Evolutionary conservation across 352 stramenopile species (phyloP), one percentile per base, ranked within the genome.

Genomic region (Vaucheria bursata): DNA sequence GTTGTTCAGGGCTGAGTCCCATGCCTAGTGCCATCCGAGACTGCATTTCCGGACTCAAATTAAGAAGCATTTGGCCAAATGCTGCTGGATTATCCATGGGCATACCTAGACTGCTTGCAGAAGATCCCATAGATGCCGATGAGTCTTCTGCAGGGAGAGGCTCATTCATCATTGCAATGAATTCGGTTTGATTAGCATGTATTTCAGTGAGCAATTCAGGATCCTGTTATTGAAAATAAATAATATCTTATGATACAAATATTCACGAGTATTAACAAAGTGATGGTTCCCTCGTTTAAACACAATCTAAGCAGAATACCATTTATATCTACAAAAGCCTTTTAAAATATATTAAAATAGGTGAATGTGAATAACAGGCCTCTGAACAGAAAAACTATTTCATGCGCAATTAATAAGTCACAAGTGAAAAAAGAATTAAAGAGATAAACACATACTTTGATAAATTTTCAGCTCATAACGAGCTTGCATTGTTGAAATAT

Each of bases 151-250:
- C 85, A 0, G 75, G 67, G 8, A 93, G 85, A n/a, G 89, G 89
- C 79, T 93, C 89, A 84, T 94, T 94, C 90, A 94, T 94, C 82
- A 94, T 91, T 75, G 86, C 71, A 45, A 94, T 84, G 80, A 94
- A 94, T 0, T 84, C 85, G 32, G 80, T 85, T 77, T 94, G 88
- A 76, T 94, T 92, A 4, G 82, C 85, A 85, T 93, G 91, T 76
- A 94, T 94, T 59, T 87, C 85, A 39, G 84, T 73, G 8, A 93
- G 79, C 33, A 94, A 74, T 66, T 88, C 86, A 12, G 90, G 90
- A 81, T 91, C 87, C 83, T 94, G 88, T 74, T 87, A 18, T 59
- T 25, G 25, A 25, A n/a, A n/a, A n/a, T n/a, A n/a, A n/a, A n/a
- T n/a, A n/a, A 83, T 71, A n/a, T n/a, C n/a, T n/a, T n/a, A n/a